phyloP scores from a whole-genome alignment of 345 rosid species.

The Salix exigua region DNA sequence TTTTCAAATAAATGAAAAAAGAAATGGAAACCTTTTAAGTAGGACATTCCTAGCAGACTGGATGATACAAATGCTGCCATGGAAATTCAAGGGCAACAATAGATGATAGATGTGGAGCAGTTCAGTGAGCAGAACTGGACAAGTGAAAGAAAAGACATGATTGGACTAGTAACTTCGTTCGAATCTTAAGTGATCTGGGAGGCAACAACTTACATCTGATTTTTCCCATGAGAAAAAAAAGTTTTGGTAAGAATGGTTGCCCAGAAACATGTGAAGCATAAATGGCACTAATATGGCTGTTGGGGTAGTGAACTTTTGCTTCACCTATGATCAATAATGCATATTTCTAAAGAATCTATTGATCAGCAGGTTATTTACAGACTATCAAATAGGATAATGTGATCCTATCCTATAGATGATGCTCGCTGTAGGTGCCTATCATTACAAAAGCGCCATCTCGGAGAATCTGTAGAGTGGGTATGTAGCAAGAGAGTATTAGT shows the following conservation, averaged over 20 bases:
- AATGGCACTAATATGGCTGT: not conserved
- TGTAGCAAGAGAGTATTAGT: not conserved
- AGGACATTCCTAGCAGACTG: not conserved
- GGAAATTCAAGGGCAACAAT: not conserved
- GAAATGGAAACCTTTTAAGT: not conserved
- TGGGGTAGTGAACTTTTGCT: not conserved
- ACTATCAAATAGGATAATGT: not conserved
- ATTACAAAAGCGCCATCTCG: not conserved
- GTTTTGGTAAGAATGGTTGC: not conserved
- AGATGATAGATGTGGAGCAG: not conserved
- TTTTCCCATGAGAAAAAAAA: not conserved
- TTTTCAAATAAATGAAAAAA: not conserved
- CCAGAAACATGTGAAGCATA: not conserved
- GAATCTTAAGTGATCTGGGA: not conserved
- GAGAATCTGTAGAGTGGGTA: not conserved
- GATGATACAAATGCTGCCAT: not conserved
- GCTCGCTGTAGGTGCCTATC: not conserved
- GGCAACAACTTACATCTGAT: not conserved
- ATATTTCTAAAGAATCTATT: not conserved
- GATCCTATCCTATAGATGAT: not conserved
- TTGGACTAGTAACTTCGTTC: not conserved
- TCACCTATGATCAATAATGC: not conserved
- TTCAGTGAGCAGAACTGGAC: not conserved
- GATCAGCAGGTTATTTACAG: not conserved
- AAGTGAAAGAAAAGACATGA: not conserved